A percentile compares a stretch with the other conserved stretches of the same genome.
These are phyloP conservation scores for Malus asiatica DNA, from an alignment of 306 rosid genomes.

Conservation along the genomic window DNA sequence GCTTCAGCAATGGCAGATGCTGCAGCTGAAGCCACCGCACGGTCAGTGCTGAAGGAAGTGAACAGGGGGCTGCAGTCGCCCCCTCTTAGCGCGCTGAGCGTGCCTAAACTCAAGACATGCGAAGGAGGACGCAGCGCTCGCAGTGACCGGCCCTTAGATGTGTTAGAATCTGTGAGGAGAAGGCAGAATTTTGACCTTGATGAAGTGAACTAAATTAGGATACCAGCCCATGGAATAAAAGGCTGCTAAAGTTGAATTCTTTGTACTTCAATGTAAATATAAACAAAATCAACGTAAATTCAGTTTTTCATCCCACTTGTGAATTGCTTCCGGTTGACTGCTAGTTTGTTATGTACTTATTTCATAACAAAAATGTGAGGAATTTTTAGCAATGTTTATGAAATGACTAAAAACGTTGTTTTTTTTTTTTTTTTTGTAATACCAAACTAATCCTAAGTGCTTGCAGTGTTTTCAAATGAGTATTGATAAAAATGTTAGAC, in stretches of 20 bases:
- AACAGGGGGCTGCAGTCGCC: constrained; percentile 63
- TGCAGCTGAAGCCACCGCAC: constrained; percentile 69
- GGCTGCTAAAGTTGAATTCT: neutral
- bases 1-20: constrained; percentile 84
- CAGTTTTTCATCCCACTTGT: too few relatives aligned
- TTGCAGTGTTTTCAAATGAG: too few relatives aligned
- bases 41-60: constrained; percentile 77
- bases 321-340: too few relatives aligned
- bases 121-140: constrained; percentile 14
- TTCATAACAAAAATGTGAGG: too few relatives aligned
- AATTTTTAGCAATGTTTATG: too few relatives aligned
- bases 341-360: too few relatives aligned
- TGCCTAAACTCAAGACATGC: constrained; percentile 66
- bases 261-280: neutral
- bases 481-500: too few relatives aligned
- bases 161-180: constrained; percentile 57
- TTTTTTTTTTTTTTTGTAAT: too few relatives aligned
- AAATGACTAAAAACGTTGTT: too few relatives aligned
- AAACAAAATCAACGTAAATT: neutral
- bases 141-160: constrained; percentile 24
- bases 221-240: neutral
- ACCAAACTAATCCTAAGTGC: too few relatives aligned
- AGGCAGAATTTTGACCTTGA: constrained; percentile 65
- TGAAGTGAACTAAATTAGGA: constrained; percentile 33
- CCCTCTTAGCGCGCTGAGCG: constrained; percentile 38